Percentiles rank a stretch among this genome's conserved stretches.
Conservation (phyloP, 495 filamentous ascomycete species). For the Clavariopsis aquatica region DNA sequence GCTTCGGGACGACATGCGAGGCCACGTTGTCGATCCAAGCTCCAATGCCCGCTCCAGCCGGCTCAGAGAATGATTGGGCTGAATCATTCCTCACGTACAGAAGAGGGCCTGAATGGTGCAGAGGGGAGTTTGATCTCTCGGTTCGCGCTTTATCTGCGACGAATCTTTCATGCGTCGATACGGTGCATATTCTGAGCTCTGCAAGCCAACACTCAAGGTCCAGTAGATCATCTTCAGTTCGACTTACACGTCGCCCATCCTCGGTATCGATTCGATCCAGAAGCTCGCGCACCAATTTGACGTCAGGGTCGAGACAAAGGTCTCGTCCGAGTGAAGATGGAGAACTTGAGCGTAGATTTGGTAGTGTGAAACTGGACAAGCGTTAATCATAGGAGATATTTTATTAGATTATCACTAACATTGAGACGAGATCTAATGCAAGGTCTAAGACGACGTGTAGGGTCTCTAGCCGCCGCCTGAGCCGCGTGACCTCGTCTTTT, state of each 20-base stretch:
- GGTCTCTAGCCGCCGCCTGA: background rate
- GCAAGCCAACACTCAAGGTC: background rate
- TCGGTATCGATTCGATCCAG: background rate
- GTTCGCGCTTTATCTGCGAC: background rate
- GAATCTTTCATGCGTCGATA: background rate
- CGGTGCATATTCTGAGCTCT: background rate
- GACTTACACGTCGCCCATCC: background rate
- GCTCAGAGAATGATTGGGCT: background rate
- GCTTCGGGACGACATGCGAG: background rate
- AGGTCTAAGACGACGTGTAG: background rate
- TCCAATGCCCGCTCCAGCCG: conserved; percentile 4
- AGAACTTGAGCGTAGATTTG: background rate
- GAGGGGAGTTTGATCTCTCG: background rate
- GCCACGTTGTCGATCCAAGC: conserved; percentile 9
- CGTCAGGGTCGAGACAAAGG: background rate
- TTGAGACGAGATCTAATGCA: background rate
- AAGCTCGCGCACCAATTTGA: background rate
- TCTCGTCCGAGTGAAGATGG: background rate
- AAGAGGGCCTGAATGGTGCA: background rate
- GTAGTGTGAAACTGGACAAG: background rate
- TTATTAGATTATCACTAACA: background rate
- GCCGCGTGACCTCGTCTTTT: background rate
- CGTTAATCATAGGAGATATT: background rate
- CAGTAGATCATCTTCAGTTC: background rate
- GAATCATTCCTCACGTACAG: background rate